Base-by-base conservation (phyloP, 345 rosid species). In the Citrus unshiu region DNA sequence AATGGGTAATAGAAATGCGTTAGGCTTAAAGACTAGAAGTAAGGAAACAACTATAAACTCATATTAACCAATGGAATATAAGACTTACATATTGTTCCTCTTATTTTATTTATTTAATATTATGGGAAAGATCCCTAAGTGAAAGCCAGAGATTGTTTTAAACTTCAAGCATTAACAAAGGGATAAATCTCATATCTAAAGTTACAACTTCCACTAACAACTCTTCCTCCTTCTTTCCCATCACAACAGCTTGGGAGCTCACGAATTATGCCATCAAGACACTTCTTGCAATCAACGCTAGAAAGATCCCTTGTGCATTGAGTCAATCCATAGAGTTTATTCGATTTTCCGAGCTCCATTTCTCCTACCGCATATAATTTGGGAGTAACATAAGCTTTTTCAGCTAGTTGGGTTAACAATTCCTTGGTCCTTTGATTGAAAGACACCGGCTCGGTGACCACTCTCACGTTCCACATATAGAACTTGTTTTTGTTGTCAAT, bases 261-360 rank as follows among this genome's bases (percentile, higher is more conserved):
- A 29, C 68, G 76, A 7, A 88, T 84, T 9, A 82, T 82, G 5
- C 80, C 84, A 29, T 84, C 84, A 0, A 88, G 84, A 81, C 90
- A 85, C 56, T 84, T 74, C 85, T 83, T 81, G 63, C 90, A 87
- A 21, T 18, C 58, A 54, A 54, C 22, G 19, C 7, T 19, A n/a
- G 81, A 84, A 68, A 93, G 83, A 68, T 91, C 95, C 66, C 93
- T 86, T 0, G 91, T 89, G 76, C 97, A 93, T 77, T 91, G 92
- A 70, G 85, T 87, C 72, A 91, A 30, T 49, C 95, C 97, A 56
- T 89, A 90, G 21, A 91, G 74, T 70, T 72, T 86, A 68, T 39
- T 54, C 9, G 74, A n/a, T 3, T 67, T 78, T 2, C 56, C 86
- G 0, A 83, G 61, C 71, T 51, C 84, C 80, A 64, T 32, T 61